Evolutionary conservation across 345 rosid species (phyloP), one percentile per base, ranked within the genome.

Genomic region (Lenwebbia sp.): DNA sequence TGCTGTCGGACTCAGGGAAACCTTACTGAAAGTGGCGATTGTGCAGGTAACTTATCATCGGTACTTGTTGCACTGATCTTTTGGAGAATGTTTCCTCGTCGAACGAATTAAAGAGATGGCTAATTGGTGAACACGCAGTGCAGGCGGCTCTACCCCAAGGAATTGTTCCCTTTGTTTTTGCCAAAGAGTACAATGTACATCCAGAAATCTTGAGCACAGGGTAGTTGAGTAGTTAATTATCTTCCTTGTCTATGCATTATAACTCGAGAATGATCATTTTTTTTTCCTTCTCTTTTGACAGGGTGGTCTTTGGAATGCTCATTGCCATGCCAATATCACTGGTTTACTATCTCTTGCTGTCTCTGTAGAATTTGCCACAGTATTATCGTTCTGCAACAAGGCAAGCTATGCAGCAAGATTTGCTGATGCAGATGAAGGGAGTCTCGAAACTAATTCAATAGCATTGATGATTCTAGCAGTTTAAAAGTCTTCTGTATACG

Each of bases 101-200:
- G 3, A 70, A 70, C 25, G 21, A 40, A 19, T 70, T 70, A 70
- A 70, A 33, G 47, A 70, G 78, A 33, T 70, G 78, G 47, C 78
- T 70, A 70, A 70, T 37, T 9, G 78, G 47, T 70, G 78, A 23
- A 70, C 70, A 51, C 49, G 10, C 54, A 83, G 6, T 89, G 90
- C 91, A 96, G 99, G 98, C 99, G 76, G 95, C 99, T 89, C 93
- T 97, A 86, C 98, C 98, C 65, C 99, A 94, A 90, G 99, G 97
- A 82, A 89, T 97, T 0, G 98, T 96, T 62, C 98, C 99, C 33
- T 95, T 97, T 87, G 98, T 97, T 50, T 95, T 97, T 47, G 98
- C 99, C 13, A 96, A 93, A 91, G 97, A 97, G 87, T 97, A 96
- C 76, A 91, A 94, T 88, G 91, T 95, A 88, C 89, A 96, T 92